Evolutionary conservation across 1,139 yeast genomes (phyloP), one percentile per base, ranked within the genome.

Genomic region (Sugiyamaella xylanicola): DNA sequence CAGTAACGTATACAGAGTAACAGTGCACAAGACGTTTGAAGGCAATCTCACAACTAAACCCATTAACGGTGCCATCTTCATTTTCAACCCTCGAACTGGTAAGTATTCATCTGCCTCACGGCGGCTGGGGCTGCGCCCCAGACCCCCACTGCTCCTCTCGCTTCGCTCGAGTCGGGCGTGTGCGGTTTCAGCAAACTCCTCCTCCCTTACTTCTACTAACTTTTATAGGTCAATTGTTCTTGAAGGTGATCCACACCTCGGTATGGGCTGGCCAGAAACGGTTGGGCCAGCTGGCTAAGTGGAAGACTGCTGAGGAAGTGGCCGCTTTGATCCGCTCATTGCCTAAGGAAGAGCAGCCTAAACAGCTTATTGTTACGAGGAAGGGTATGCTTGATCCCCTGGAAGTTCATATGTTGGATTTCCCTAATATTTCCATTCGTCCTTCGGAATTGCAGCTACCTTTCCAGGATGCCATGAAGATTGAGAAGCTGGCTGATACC

Each of bases 221-320:
- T 36, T 25, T 37, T 27, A 20, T 11, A 52, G 55, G 98, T 32
- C 97, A 92, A 68, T 73, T 93, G 44, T 91, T 87, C 68, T 77
- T 93, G 72, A 91, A 90, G 67, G 82, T 93, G 53, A 90, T 95
- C 59, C 99, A 93, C 67, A 90, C 96, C 0, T 87, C 96, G 5
- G 96, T 91, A 1, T 95, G 97, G 96, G 86, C 97, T 1, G 99
- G 99, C 15, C 98, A 95, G 70, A 92, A 91, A 67, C 86, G 98
- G 65, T 77, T 93, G 62, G 89, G 96, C 27, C 98, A 93, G 69
- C 76, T 95, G 60, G 95, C 98, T 0, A 93, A 93, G 69, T 95
- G 99, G 99, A 93, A 93, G 70, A 86, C 98, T 1, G 99, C 99
- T 0, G 99, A 95, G 72, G 99, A 93, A 73, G 96, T 91, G 22